These are phyloP conservation scores for Tricholoma terreum DNA, from an alignment of 768 basidiomycete genomes.

Conservation along the genomic window DNA sequence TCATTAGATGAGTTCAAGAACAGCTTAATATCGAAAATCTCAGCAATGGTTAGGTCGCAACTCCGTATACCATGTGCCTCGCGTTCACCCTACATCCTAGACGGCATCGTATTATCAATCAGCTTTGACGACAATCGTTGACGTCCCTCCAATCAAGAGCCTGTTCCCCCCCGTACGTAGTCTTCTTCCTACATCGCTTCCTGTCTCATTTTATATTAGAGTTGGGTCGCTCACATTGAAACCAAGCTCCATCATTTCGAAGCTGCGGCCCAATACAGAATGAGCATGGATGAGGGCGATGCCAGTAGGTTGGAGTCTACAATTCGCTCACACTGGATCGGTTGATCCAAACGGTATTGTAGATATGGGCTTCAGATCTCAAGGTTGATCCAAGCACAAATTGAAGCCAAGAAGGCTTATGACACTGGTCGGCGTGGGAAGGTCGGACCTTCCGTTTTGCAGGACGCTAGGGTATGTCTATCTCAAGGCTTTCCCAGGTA, in stretches of 20 bases:
- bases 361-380: slow-evolving; percentile 91
- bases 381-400: slow-evolving; percentile 66
- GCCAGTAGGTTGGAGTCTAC: slow-evolving; percentile 52
- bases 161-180: slow-evolving; percentile 52
- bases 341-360: slow-evolving; percentile 8
- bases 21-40: slow-evolving; percentile 77
- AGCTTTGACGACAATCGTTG: slow-evolving; percentile 42
- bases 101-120: slow-evolving; percentile 63
- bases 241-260: slow-evolving; percentile 83
- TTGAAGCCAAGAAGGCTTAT: slow-evolving; percentile 66
- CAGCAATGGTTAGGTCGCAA: slow-evolving; percentile 52
- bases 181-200: not conserved
- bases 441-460: slow-evolving; percentile 59
- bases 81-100: slow-evolving; percentile 26
- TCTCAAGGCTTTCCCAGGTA: not conserved
- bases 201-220: slow-evolving; percentile 36
- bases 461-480: slow-evolving; percentile 71
- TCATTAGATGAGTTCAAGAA: slow-evolving; percentile 68
- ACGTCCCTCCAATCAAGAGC: slow-evolving; percentile 40
- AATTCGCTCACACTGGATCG: not conserved
- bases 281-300: slow-evolving; percentile 86
- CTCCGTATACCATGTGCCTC: not conserved
- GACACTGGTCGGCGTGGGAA: slow-evolving; percentile 62
- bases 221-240: slow-evolving; percentile 78
- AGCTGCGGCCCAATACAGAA: slow-evolving; percentile 85